Base-by-base conservation (phyloP, 768 basidiomycete genomes). In the Leccinum obscurum region DNA sequence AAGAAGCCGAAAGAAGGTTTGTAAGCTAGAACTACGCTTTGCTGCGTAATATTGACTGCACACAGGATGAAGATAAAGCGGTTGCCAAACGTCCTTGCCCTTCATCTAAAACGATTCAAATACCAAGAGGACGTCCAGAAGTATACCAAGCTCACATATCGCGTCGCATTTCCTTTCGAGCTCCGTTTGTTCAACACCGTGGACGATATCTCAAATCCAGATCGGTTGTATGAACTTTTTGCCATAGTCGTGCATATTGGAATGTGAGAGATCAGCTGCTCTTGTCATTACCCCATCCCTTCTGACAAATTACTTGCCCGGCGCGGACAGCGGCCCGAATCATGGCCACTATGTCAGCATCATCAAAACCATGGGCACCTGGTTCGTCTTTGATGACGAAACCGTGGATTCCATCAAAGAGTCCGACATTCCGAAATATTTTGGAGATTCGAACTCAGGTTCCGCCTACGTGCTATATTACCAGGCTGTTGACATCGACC, bases 161-260 rank as follows among this genome's bases (percentile, higher is more conserved):
- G 97, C 20, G 96, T 98, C 54, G 94, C 93, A 4, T 98, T 99
- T 76, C 96, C 97, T 2, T 83, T 93, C 64, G 91, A 98, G 72
- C 85, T 99, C 44, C 87, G 96, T 60, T 77, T 99, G 58, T 98
- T 98, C 80, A 98, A 99, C 73, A 98, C 97, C 48, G 89, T 95
- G 54, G 97, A 99, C 74, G 93, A 95, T 66, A 85, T 89, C 52
- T 86, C 89, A 55, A 86, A 98, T 72, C 92, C 95, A 0, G 97
- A 99, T 73, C 81, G 95, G 56, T 73, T 98, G 62, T 99, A 97
- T 77, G 87, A 92, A 72, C 83, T 99, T 28, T 98, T 95, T 72
- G 95, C 93, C 14, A 93, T 98, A 59, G 95, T 99, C 35, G 93
- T 99, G n/a, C 97, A 99, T 76, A 95, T 99, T 64, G 97, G 97